Conservation (phyloP, 2,329 filamentous ascomycete genomes). For the Sclerotiophoma versabilis region DNA sequence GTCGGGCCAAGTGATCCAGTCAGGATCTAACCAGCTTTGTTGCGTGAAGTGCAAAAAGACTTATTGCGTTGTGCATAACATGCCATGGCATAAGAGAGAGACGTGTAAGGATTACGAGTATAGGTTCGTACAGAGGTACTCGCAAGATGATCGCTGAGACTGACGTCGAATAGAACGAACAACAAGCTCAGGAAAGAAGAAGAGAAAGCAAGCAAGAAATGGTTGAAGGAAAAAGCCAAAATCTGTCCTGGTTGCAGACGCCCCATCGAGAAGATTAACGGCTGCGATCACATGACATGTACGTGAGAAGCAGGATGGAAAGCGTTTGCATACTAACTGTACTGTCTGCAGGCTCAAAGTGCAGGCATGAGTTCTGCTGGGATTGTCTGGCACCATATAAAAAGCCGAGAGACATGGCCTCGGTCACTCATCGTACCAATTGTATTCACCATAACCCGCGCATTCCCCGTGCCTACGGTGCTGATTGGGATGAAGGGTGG, state of each 20-base stretch:
- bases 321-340: not conserved
- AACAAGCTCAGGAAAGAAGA: conserved; percentile 36
- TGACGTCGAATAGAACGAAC: conserved; percentile 21
- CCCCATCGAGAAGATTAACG: conserved; percentile 50
- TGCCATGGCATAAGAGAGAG: conserved; percentile 50
- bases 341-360: conserved; percentile 39
- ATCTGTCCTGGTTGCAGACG: conserved; percentile 50
- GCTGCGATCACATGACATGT: conserved; percentile 54
- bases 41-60: conserved; percentile 47
- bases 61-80: conserved; percentile 47
- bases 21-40: conserved; percentile 52
- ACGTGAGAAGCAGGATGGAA: conserved; percentile 7
- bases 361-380: conserved; percentile 53
- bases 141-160: not conserved
- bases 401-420: not conserved
- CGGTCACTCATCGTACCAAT: not conserved
- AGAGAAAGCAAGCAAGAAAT: conserved; percentile 37
- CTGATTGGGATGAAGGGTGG: not conserved
- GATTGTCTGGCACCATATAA: conserved; percentile 41
- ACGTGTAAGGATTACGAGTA: conserved; percentile 52
- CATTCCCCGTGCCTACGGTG: too few relatives aligned
- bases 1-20: conserved; percentile 60
- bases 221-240: conserved; percentile 45
- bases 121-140: conserved; percentile 22
- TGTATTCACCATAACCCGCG: not conserved